Evolutionary conservation across 495 filamentous ascomycete genomes (phyloP).

Genomic region (Neurospora sp.): DNA sequence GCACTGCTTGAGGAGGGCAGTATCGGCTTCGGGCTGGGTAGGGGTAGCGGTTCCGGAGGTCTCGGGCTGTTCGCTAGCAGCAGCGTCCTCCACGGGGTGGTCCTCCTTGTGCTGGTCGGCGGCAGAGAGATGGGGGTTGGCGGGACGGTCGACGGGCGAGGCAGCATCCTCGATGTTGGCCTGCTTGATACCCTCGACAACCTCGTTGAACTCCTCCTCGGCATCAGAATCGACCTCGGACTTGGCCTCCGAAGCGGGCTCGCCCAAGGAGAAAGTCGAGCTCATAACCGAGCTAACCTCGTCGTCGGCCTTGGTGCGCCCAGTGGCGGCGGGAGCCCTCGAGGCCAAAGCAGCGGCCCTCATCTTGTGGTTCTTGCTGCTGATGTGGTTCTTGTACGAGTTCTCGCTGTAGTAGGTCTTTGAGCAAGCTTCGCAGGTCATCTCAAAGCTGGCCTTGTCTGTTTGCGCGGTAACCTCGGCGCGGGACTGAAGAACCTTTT

Average conservation of each 20-base stretch:
- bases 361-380: slow-evolving; percentile 80
- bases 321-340: slow-evolving; percentile 5
- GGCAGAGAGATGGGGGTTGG: slow-evolving; percentile 45
- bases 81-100: slow-evolving; percentile 24
- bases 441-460: slow-evolving; percentile 83
- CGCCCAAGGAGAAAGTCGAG: slow-evolving; percentile 83
- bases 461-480: slow-evolving; percentile 72
- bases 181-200: slow-evolving; percentile 68
- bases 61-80: slow-evolving; percentile 23
- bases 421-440: slow-evolving; percentile 67
- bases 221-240: slow-evolving; percentile 47
- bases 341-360: slow-evolving; percentile 37
- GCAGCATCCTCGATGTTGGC: slow-evolving; percentile 53
- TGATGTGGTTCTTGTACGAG: slow-evolving; percentile 85
- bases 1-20: slow-evolving; percentile 52
- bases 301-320: slow-evolving; percentile 38
- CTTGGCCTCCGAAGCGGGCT: slow-evolving; percentile 50
- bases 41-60: slow-evolving; percentile 11
- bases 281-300: slow-evolving; percentile 80
- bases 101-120: slow-evolving; percentile 33
- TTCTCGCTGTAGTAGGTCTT: slow-evolving; percentile 95
- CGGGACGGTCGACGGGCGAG: slow-evolving; percentile 43
- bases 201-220: slow-evolving; percentile 66
- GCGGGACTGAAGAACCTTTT: slow-evolving; percentile 92
- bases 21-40: slow-evolving; percentile 9